Base-by-base conservation (phyloP, 192 early-diverging fungal genomes). In the Haplosporangium gracile region DNA sequence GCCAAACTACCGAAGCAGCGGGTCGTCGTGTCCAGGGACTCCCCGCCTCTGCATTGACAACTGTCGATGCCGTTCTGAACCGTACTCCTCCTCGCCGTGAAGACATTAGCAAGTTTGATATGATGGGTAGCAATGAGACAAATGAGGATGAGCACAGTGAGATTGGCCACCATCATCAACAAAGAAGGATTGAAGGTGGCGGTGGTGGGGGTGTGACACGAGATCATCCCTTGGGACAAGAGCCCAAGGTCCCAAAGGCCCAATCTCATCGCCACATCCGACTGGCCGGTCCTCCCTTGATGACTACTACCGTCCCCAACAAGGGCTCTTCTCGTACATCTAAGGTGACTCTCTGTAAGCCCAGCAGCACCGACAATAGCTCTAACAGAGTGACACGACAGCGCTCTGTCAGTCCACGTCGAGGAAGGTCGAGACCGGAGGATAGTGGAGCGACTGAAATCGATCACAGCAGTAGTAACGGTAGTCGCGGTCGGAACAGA, bases 11-110 rank as follows among this genome's bases (percentile, higher is more conserved):
- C 7, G 55, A 60, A 26, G 26, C 42, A 1, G 29, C 40, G 5
- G 43, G 76, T 4, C 55, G 65, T 11, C 76, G 70, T 49, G 65
- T 69, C 0, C 76, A 77, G 20, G 76, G 76, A 4, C 76, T 77
- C 7, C 65, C 76, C 4, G 43, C 60, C 9, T 77, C 76, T 8
- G 45, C 65, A 20, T 20, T 77, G 1, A 65, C 65, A n/a, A 77
- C 76, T 0, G 76, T 77, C 26, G 76, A 77, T 6, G 76, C 65
- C 4, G 65, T 77, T 8, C 40, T 77, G 15, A 65, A 63, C 22
- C 57, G 73, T 13, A 51, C 49, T 49, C 40, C 57, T 15, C 22
- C 60, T 34, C 29, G 22, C 6, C n/a, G 69, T 49, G 76, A 68
- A 9, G 75, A 42, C 11, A 36, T 29, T 43, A 32, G 32, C 29